A percentile compares a stretch with the other conserved stretches of the same genome.
phyloP scores from a whole-genome alignment of 1,284 basidiomycete species.

The Termitomyces sp. region DNA sequence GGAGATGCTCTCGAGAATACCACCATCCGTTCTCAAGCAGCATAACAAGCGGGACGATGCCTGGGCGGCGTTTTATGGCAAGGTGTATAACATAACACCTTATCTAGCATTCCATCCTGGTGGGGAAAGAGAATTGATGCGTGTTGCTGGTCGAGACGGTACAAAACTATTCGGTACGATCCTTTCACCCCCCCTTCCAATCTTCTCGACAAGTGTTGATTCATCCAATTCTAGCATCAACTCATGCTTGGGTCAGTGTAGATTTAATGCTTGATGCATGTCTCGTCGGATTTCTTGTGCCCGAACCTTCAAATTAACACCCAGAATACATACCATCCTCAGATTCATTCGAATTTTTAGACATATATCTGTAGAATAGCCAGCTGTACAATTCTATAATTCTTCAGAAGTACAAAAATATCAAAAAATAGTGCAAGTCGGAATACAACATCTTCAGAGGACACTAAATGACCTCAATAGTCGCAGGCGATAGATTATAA shows the following conservation, averaged over 20 bases:
- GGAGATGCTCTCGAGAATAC: constrained; percentile 66
- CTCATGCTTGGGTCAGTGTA: constrained; percentile 83
- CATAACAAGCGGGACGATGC: constrained; percentile 87
- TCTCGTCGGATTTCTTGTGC: constrained; percentile 83
- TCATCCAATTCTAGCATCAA: constrained; percentile 28
- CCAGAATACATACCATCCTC: constrained; percentile 7
- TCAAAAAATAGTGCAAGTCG: background rate
- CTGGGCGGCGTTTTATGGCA: constrained; percentile 91
- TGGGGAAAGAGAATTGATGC: constrained; percentile 90
- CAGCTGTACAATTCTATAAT: background rate
- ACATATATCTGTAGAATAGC: constrained; percentile 1
- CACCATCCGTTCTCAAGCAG: constrained; percentile 77
- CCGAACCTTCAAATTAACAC: constrained; percentile 38
- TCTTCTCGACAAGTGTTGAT: background rate
- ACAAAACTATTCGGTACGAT: constrained; percentile 86
- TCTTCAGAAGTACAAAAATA: background rate
- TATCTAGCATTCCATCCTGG: constrained; percentile 94
- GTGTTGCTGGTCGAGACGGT: constrained; percentile 93
- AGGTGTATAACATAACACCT: constrained; percentile 95
- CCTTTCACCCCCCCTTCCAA: background rate
- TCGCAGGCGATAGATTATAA: constrained; percentile 3
- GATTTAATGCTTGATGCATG: constrained; percentile 93
- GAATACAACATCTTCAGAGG: background rate
- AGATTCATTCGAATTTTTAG: constrained; percentile 1
- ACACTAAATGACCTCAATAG: constrained; percentile 6